Evolutionary conservation across 108 stramenopile species (phyloP).

Genomic region (Craspedostauros australis): DNA sequence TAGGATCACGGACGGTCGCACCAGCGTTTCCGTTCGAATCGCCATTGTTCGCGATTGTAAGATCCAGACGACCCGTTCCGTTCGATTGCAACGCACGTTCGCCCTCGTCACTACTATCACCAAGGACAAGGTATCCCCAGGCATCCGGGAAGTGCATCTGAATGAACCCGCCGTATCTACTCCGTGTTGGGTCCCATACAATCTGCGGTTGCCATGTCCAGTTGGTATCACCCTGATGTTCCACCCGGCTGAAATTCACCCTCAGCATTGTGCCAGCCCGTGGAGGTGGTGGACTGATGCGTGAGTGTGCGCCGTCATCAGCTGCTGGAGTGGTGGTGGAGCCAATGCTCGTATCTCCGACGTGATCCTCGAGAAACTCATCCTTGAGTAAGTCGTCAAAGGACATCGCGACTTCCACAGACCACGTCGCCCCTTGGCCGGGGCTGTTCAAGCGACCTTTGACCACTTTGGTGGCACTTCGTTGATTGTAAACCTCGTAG

Average conservation of each 20-base stretch:
- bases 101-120: constrained; percentile 6
- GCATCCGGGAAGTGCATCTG: constrained; percentile 61
- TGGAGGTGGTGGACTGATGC: constrained; percentile 5
- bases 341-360: not conserved
- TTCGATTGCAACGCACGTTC: too few species aligned
- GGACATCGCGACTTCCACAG: constrained; percentile 58
- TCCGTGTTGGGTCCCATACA: constrained; percentile 43
- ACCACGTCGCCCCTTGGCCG: constrained; percentile 26
- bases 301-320: constrained; percentile 4
- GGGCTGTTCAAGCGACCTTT: constrained; percentile 39
- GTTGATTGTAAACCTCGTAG: constrained; percentile 50
- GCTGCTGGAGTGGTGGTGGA: not conserved
- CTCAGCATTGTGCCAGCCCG: constrained; percentile 28
- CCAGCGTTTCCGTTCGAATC: constrained; percentile 6
- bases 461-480: constrained; percentile 30
- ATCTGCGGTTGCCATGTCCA: constrained; percentile 72
- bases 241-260: constrained; percentile 59
- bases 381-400: constrained; percentile 47
- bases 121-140: constrained; percentile 61
- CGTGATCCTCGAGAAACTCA: not conserved
- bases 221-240: constrained; percentile 46
- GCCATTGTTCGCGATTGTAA: too few species aligned
- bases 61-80: constrained; percentile 19
- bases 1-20: constrained; percentile 29
- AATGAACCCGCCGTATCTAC: constrained; percentile 27